Base-by-base conservation (phyloP, 2,329 filamentous ascomycete genomes). In the Chaetothyriales sp. region DNA sequence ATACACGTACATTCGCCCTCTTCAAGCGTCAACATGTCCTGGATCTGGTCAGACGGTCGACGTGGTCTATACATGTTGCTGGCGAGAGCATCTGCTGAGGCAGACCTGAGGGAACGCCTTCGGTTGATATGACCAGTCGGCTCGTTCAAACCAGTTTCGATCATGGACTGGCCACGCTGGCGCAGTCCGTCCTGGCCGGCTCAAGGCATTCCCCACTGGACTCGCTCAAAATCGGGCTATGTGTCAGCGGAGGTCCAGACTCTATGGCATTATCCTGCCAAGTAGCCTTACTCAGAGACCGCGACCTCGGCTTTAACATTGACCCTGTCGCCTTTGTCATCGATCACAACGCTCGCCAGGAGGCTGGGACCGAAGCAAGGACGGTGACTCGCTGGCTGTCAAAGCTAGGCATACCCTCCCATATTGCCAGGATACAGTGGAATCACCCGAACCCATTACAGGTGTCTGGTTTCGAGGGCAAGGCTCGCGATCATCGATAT, bases 191-290 rank as follows among this genome's bases (percentile, higher is more conserved):
- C 28, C 28, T 36, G 28, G 28, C 28, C 10, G 28, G 28, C 12
- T 36, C 28, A 3, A 36, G 10, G 28, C 28, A 36, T 36, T 9
- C 28, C 4, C 28, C 28, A 10, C 12, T 36, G 28, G 28, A 36
- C 12, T 36, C 28, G 28, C 28, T 36, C 45, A 53, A 46, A 32
- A 43, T 53, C 18, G 58, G 58, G 7, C 47, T 96, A 53, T 92
- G 89, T 15, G 73, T 96, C 54, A 95, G 89, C 62, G 92, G 92
- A 20, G 92, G 92, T 6, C 85, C 92, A 42, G 92, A 98, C 66
- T 96, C 90, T n/a, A 98, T 96, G 89, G 90, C 90, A 25, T 73
- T 98, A 53, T 87, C 88, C 50, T 80, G 73, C 53, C 75, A 96
- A 36, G 86, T 84, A 63, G 74, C 73, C 47, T 66, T 70, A 45